A percentile compares a stretch with the other conserved stretches of the same genome.
phyloP scores from a whole-genome alignment of 73 alveolate species.

The Paramecium sexaurelia region DNA sequence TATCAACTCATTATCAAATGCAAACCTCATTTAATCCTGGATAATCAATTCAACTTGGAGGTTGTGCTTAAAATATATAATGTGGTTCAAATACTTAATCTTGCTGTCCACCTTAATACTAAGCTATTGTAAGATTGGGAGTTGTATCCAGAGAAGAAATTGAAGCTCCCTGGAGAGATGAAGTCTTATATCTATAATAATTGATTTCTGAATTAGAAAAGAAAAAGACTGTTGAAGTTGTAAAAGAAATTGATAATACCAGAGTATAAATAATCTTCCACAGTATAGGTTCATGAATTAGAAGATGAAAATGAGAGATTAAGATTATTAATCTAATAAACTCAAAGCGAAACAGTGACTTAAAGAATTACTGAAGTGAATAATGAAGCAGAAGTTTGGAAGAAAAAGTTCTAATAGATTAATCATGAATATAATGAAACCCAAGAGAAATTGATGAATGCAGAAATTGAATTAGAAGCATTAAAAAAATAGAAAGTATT shows the following conservation, averaged over 20 bases:
- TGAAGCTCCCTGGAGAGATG: slow-evolving; percentile 58
- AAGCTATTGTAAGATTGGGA: background rate
- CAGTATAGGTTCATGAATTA: background rate
- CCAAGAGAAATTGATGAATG: background rate
- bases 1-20: background rate
- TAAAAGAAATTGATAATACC: background rate
- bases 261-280: background rate
- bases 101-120: slow-evolving; percentile 23
- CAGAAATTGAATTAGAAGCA: slow-evolving; percentile 35
- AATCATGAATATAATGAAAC: slow-evolving; percentile 32
- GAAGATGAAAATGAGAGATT: background rate
- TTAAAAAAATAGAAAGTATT: slow-evolving; percentile 17
- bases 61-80: background rate
- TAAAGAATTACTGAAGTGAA: slow-evolving; percentile 4
- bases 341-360: background rate
- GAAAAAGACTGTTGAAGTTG: slow-evolving; percentile 3
- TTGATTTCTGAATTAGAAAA: slow-evolving; percentile 15
- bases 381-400: slow-evolving; percentile 44
- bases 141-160: slow-evolving; percentile 49
- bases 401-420: slow-evolving; percentile 1
- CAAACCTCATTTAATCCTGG: background rate
- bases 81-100: background rate
- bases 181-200: background rate
- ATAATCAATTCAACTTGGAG: background rate
- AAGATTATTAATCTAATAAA: background rate